These are phyloP conservation scores for Bacterosira constricta DNA, from an alignment of 108 stramenopile species.

Conservation along the genomic window DNA sequence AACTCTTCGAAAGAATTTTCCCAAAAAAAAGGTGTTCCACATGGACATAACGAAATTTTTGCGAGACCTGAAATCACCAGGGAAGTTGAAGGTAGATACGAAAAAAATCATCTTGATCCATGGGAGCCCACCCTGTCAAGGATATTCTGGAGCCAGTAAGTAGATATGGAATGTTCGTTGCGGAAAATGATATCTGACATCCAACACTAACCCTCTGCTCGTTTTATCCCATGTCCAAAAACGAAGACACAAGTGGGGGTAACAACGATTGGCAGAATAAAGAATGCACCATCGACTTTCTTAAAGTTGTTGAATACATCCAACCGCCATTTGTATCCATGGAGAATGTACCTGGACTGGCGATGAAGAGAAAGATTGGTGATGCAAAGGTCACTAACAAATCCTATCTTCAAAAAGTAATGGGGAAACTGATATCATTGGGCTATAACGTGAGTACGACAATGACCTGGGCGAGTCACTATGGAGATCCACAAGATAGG, in stretches of 20 bases:
- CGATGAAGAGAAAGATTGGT: not conserved
- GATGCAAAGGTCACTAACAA: not conserved
- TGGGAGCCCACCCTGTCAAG: constrained; percentile 55
- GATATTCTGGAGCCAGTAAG: constrained; percentile 42
- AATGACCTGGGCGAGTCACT: constrained; percentile 21
- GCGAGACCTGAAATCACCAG: not conserved
- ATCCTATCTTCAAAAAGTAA: constrained; percentile 26
- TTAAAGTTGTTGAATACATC: constrained; percentile 26
- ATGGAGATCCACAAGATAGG: constrained; percentile 59
- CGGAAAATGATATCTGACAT: not conserved
- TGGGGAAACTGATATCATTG: constrained; percentile 24
- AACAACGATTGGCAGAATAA: constrained; percentile 50
- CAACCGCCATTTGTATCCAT: constrained; percentile 42
- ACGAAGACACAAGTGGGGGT: constrained; percentile 42
- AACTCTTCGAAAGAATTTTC: constrained; percentile 25
- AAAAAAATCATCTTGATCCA: constrained; percentile 23
- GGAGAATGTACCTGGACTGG: constrained; percentile 58
- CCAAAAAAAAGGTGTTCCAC: constrained; percentile 10
- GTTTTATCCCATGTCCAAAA: not conserved
- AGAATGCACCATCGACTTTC: constrained; percentile 30
- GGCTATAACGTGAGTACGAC: constrained; percentile 39
- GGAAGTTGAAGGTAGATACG: not conserved
- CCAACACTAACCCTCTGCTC: not conserved
- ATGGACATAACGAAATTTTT: constrained; percentile 17
- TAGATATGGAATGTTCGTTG: not conserved